Evolutionary conservation across 1,139 yeast species (phyloP), one percentile per base, ranked within the genome.

Genomic region (Magnusiomyces starmeri): DNA sequence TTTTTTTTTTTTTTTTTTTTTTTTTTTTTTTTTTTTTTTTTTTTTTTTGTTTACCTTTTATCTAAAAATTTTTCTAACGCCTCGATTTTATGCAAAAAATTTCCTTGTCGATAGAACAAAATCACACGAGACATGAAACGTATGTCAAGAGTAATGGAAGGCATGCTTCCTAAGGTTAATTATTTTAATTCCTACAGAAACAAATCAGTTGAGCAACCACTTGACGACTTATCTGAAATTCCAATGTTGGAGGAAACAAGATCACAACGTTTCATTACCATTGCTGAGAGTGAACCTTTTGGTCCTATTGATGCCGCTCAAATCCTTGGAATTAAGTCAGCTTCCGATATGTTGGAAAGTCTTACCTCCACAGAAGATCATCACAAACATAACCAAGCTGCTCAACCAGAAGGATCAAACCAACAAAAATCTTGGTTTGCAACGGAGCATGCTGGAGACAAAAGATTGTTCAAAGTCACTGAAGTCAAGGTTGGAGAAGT

Each of bases 281-380:
- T 92, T 66, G 92, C 96, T 14, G 97, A 92, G 71, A 82, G 90
- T 21, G 95, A 89, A 70, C 96, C 96, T n/a, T 90, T 90, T 68
- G 97, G 97, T 4, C 96, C 97, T 7, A 78, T 89, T 8, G 97
- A 92, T 65, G 97, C 98, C n/a, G 96, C 98, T 49, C 74, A 81
- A 56, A 78, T 85, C 44, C 79, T 87, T 60, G 89, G 78, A 46
- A 75, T 90, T 59, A 92, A 87, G 65, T 95, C 96, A 21, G 97
- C 97, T 42, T 78, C 81, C 50, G 81, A 77, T 45, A 85, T 94
- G 3, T 75, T 88, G 61, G 80, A 81, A 59, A 77, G 77, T 62
- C 75, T 87, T 58, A 74, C 88, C 10, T 79, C 81, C 58, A 73
- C 76, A 49, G 77, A 78, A 46, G 79, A 78, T 54, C 76, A 65